phyloP scores from a whole-genome alignment of 169 alveolate species.

The Plasmodium berghei region DNA sequence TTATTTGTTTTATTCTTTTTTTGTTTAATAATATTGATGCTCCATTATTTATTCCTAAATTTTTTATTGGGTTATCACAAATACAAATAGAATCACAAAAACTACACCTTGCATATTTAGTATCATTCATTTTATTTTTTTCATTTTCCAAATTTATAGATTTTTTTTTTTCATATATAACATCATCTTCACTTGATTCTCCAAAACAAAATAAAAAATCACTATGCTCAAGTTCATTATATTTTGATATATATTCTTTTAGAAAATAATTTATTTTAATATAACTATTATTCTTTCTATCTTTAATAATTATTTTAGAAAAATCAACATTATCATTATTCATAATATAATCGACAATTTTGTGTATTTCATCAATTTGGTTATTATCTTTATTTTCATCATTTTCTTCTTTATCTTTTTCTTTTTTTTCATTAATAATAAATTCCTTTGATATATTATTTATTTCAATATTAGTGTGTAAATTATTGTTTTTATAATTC shows the following conservation, averaged over 20 bases:
- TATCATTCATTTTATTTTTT: not conserved
- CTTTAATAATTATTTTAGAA: conserved; percentile 22
- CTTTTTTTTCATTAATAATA: not conserved
- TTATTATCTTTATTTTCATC: not conserved
- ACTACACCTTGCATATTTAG: not conserved
- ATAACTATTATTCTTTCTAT: not conserved
- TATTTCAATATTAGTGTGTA: not conserved
- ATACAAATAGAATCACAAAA: not conserved
- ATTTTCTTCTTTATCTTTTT: not conserved
- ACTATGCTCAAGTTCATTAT: conserved; percentile 39
- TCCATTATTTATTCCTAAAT: not conserved
- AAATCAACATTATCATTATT: conserved; percentile 47
- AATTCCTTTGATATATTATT: not conserved
- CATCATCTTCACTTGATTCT: conserved; percentile 72
- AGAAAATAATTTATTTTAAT: conserved; percentile 30
- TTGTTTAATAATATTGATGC: not conserved
- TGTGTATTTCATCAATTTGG: not conserved
- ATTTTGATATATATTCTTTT: conserved; percentile 29
- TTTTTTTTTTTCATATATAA: conserved; percentile 9
- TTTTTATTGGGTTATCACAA: not conserved
- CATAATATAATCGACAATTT: conserved; percentile 32
- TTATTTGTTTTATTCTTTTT: conserved; percentile 33
- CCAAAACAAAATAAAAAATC: conserved; percentile 64
- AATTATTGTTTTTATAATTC: not conserved
- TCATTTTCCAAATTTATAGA: not conserved